These are phyloP conservation scores for Ustilago shanxiensis DNA, from an alignment of 1,284 basidiomycete genomes.

Conservation along the genomic window DNA sequence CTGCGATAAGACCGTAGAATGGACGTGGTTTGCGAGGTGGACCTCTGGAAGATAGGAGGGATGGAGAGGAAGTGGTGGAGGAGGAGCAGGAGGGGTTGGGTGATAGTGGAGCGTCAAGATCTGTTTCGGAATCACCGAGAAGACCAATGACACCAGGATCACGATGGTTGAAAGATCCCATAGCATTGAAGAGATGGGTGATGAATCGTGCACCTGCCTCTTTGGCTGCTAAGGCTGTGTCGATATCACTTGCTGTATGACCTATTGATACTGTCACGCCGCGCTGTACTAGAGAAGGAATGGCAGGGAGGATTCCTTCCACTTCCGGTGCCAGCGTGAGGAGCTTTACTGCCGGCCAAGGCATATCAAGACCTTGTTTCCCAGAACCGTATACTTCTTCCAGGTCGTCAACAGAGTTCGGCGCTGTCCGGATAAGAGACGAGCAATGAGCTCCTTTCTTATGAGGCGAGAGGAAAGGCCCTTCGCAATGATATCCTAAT, in stretches of 20 bases:
- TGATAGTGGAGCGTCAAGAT: constrained; percentile 7
- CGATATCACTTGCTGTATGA: constrained; percentile 80
- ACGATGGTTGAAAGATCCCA: constrained; percentile 84
- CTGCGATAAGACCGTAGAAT: constrained; percentile 87
- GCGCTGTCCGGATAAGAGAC: constrained; percentile 75
- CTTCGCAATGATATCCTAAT: constrained; percentile 89
- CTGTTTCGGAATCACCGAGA: constrained; percentile 76
- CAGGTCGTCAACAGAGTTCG: constrained; percentile 65
- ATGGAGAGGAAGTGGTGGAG: not conserved
- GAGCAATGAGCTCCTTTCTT: constrained; percentile 82
- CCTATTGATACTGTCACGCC: constrained; percentile 86
- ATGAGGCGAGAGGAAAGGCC: constrained; percentile 84
- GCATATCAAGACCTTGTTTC: constrained; percentile 72
- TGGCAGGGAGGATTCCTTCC: constrained; percentile 80
- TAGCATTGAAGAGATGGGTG: constrained; percentile 92
- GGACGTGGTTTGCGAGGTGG: constrained; percentile 57
- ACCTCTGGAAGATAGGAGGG: not conserved
- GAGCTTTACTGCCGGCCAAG: constrained; percentile 75
- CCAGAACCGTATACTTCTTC: constrained; percentile 49
- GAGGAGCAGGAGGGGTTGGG: not conserved
- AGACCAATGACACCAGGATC: constrained; percentile 79
- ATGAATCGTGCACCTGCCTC: constrained; percentile 82
- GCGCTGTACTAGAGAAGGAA: constrained; percentile 76
- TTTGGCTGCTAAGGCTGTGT: constrained; percentile 78
- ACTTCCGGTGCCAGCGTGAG: constrained; percentile 90